Base-by-base conservation (phyloP, 2,329 filamentous ascomycete genomes). In the Hypoxylon sp. region DNA sequence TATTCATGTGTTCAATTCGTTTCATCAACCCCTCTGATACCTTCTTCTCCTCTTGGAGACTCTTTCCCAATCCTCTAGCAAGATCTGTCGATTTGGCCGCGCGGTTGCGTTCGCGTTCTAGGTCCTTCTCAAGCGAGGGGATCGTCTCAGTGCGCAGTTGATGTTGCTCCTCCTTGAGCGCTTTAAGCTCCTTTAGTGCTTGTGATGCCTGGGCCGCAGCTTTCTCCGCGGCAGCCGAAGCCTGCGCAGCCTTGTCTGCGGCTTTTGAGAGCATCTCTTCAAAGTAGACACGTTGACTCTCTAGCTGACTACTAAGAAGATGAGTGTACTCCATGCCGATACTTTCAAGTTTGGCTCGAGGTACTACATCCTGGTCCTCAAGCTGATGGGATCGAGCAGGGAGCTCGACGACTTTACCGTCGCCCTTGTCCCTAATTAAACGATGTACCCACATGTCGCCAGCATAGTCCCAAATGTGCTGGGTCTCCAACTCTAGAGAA, bases 401-500 rank as follows among this genome's bases (percentile, higher is more conserved):
- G n/a, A 98, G 85, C 79, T 98, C 95, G 17, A 98, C 92, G 2
- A 97, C 86, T 79, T 97, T 97, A 25, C 93, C 93, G 78, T 97
- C 94, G 8, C 93, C 91, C 82, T 98, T 97, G 77, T 94, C 94
- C 72, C 97, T 92, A 62, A 99, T 97, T 57, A 98, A 89, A 8
- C 96, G 91, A 80, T 99, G 96, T 54, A 98, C 96, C 86, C 97
- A 99, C 77, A 92, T 92, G 77, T 99, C 96, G 3, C 93, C 94
- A 0, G 93, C 93, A 72, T 99, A 99, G 80, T 99, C 96, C 96
- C 96, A 99, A 1, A 99, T 95, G 74, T 97, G 92, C 79, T 99
- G 95, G 0, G 94, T 97, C 69, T 92, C 90, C 40, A 98, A 89
- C 78, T 99, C 96, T 79, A 99, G 92, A 27, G 94, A 92, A 78